phyloP scores from a whole-genome alignment of 1,139 yeast species.

The Tardiomyces depauwii region DNA sequence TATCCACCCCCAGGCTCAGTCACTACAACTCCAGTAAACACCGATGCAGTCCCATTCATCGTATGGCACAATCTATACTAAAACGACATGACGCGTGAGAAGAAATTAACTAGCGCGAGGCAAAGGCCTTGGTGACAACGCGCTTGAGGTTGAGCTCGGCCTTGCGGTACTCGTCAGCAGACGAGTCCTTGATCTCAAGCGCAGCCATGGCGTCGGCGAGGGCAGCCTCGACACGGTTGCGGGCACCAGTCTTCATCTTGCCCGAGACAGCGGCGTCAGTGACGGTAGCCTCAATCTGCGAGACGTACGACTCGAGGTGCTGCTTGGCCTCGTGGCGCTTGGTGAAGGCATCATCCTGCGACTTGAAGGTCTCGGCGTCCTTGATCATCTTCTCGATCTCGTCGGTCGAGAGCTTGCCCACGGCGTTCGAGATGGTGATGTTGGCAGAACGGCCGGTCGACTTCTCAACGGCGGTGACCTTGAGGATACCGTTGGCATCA shows the following conservation, averaged over 20 bases:
- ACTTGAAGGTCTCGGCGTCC: slow-evolving; percentile 98
- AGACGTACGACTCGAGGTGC: slow-evolving; percentile 97
- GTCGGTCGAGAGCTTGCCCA: slow-evolving; percentile 95
- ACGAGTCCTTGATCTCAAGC: slow-evolving; percentile 90
- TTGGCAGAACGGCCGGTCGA: slow-evolving; percentile 99
- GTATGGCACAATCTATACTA: no score
- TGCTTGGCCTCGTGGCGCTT: slow-evolving; percentile 99
- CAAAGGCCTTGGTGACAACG: slow-evolving; percentile 99
- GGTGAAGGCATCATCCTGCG: slow-evolving; percentile 98
- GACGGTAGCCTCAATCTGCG: slow-evolving; percentile 93
- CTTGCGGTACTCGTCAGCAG: slow-evolving; percentile 97
- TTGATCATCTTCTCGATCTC: slow-evolving; percentile 98
- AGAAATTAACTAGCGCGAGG: slow-evolving; percentile 50
- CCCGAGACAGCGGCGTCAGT: slow-evolving; percentile 98
- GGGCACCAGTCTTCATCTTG: slow-evolving; percentile 95
- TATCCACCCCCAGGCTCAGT: no score
- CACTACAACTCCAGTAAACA: no score
- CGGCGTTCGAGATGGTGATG: slow-evolving; percentile 99
- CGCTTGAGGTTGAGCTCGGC: slow-evolving; percentile 99
- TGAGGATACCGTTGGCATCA: slow-evolving; percentile 99
- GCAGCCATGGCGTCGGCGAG: slow-evolving; percentile 98
- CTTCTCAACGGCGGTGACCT: slow-evolving; percentile 99
- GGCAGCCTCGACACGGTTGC: slow-evolving; percentile 97
- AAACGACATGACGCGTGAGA: background rate
- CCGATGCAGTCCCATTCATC: no score